Percentiles rank a stretch among this genome's conserved stretches.
Evolutionary conservation across 23 red algal genomes (phyloP).

Genomic region (Pyropia haitanensis): DNA sequence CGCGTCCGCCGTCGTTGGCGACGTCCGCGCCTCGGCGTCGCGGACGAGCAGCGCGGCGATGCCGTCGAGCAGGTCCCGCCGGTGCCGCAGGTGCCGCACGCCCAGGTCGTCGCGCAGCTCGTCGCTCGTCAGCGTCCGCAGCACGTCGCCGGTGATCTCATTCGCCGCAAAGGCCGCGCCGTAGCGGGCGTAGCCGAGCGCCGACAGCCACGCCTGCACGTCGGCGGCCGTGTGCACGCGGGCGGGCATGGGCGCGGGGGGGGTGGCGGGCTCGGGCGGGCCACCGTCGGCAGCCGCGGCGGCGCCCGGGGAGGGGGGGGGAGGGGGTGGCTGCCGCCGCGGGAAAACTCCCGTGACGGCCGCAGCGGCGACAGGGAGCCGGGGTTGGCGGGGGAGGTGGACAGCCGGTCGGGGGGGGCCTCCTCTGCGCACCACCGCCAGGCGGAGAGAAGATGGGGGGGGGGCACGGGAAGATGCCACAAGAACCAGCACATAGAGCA

Average conservation of each 20-base stretch:
- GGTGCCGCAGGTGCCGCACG: slow-evolving; percentile 46
- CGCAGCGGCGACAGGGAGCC: too few relatives aligned
- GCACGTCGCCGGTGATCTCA: slow-evolving; percentile 49
- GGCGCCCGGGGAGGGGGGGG: too few relatives aligned
- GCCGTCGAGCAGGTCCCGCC: slow-evolving; percentile 37
- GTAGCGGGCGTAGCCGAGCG: slow-evolving; percentile 38
- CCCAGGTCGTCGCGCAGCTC: slow-evolving; percentile 66
- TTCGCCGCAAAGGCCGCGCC: slow-evolving; percentile 37
- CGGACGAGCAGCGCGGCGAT: slow-evolving; percentile 8
- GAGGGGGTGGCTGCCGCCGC: too few relatives aligned
- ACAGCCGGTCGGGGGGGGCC: too few relatives aligned
- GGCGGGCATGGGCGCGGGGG: neutral
- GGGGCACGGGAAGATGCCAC: too few relatives aligned
- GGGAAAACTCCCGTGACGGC: too few relatives aligned
- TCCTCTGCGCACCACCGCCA: too few relatives aligned
- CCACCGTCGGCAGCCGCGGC: too few relatives aligned
- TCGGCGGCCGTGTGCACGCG: slow-evolving; percentile 25
- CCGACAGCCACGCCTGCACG: slow-evolving; percentile 38
- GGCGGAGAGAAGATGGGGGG: too few relatives aligned
- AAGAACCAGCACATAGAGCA: too few relatives aligned
- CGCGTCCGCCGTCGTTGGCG: neutral
- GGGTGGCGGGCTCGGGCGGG: too few relatives aligned
- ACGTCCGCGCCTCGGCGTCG: slow-evolving; percentile 1
- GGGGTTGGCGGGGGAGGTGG: too few relatives aligned
- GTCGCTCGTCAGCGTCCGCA: slow-evolving; percentile 51